Conservation (phyloP, 1,284 basidiomycete genomes). For the Austroboletus olivaceoglutinosus region DNA sequence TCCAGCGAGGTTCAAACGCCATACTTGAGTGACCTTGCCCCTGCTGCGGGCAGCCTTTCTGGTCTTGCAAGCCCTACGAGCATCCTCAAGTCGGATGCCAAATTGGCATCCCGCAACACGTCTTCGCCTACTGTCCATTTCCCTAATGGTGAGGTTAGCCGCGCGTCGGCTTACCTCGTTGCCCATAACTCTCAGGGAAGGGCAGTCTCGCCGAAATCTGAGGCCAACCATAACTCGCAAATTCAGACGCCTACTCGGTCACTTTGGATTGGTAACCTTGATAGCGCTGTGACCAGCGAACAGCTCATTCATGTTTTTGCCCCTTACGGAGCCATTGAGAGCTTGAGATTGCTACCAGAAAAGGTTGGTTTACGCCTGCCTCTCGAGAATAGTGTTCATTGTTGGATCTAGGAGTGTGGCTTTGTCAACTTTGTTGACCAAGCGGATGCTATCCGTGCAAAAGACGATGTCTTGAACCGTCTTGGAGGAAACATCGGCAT, state of each 20-base stretch:
- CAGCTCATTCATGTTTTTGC: slow-evolving; percentile 94
- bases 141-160: slow-evolving; percentile 57
- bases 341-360: slow-evolving; percentile 88
- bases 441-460: slow-evolving; percentile 90
- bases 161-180: slow-evolving; percentile 64
- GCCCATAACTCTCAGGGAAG: slow-evolving; percentile 65
- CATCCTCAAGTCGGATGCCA: slow-evolving; percentile 56
- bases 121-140: slow-evolving; percentile 67
- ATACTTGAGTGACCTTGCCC: slow-evolving; percentile 56
- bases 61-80: slow-evolving; percentile 50
- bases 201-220: slow-evolving; percentile 75
- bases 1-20: slow-evolving; percentile 52
- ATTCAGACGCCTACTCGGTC: slow-evolving; percentile 91
- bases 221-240: slow-evolving; percentile 61
- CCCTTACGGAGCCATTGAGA: slow-evolving; percentile 95
- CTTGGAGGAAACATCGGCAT: slow-evolving; percentile 92
- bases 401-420: slow-evolving; percentile 77
- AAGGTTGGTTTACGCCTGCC: slow-evolving; percentile 60
- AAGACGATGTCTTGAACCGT: slow-evolving; percentile 94
- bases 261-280: slow-evolving; percentile 96
- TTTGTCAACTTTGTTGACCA: slow-evolving; percentile 99
- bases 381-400: slow-evolving; percentile 7
- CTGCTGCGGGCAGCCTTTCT: slow-evolving; percentile 39
- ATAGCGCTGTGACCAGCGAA: slow-evolving; percentile 89
- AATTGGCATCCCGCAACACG: slow-evolving; percentile 47